phyloP scores from a whole-genome alignment of 2,329 filamentous ascomycete genomes.

The Epichloe glyceriae region DNA sequence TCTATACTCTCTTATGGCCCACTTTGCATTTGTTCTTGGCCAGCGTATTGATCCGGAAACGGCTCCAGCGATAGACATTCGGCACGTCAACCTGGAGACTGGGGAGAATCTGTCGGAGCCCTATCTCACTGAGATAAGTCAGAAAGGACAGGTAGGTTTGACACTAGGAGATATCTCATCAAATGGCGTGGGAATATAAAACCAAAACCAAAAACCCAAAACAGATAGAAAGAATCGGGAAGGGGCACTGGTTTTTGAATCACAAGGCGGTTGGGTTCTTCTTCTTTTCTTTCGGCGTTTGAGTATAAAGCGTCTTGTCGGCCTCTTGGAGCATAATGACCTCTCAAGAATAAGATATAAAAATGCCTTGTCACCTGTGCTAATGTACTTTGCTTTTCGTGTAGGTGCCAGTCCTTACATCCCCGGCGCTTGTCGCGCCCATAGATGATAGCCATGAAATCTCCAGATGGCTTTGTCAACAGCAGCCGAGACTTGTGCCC shows the following conservation, averaged over 20 bases:
- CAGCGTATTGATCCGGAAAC: slow-evolving; percentile 12
- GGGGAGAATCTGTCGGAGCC: slow-evolving; percentile 16
- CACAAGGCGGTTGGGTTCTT: no score
- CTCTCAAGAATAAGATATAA: no score
- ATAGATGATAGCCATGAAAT: slow-evolving; percentile 17
- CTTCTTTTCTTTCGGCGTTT: no score
- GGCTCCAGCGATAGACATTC: slow-evolving; percentile 13
- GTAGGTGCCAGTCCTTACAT: slow-evolving; percentile 17
- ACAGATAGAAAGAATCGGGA: no score
- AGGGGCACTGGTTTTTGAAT: no score
- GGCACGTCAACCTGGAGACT: slow-evolving; percentile 15
- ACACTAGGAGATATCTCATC: no score
- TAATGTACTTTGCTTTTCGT: not conserved
- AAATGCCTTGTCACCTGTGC: not conserved
- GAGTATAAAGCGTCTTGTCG: no score
- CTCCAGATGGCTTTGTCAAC: slow-evolving; percentile 16
- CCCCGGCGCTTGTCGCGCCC: slow-evolving; percentile 10
- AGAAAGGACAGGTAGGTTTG: slow-evolving; percentile 16
- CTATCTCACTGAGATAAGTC: slow-evolving; percentile 16
- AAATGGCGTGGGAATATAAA: no score
- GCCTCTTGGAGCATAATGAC: no score
- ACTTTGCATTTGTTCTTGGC: slow-evolving; percentile 16
- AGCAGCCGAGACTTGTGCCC: slow-evolving; percentile 16
- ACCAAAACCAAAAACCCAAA: no score
- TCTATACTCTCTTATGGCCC: slow-evolving; percentile 19